Base-by-base conservation (phyloP, 2,329 filamentous ascomycete genomes). In the Pseudogymnoascus sp. region DNA sequence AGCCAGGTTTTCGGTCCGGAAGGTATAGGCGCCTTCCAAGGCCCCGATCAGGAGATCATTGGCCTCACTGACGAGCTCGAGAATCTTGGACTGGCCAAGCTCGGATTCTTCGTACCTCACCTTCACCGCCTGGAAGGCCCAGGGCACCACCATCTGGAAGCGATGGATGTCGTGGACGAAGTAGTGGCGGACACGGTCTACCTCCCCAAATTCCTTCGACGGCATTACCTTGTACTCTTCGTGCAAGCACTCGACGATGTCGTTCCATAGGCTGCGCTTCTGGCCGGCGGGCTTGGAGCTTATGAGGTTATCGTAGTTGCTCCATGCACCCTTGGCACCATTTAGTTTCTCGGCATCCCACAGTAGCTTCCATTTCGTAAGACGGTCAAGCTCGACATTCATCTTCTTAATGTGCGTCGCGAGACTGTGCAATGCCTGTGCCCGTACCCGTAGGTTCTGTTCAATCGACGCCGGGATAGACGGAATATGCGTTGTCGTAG, bases 331-430 rank as follows among this genome's bases (percentile, higher is more conserved):
- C 65, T 84, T 82, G 16, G 91, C 91, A 37, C 92, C 90, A 47
- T 88, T 86, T 77, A 97, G 83, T 75, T 93, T 96, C 74, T 99
- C 95, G 0, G 93, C 93, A 70, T 93, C 87, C 80, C 87, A 90
- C n/a, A 99, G 78, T 33, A 99, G 76, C 66, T 83, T 81, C 92
- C 93, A 97, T 68, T 86, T 86, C 1, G 87, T 87, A 24, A 77
- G 78, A 42, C 85, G 83, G 67, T 89, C 85, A 5, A 97, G 74
- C 2, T 84, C 78, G 26, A 86, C 80, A 65, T 86, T 86, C 33
- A 87, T 86, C 5, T 82, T 81, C 66, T 83, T 82, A 11, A 97
- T 77, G 68, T 95, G 86, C 2, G 80, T 77, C 62, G 91, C 90
- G 61, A 99, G 81, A 63, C 89, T 87, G 66, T 87, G 83, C 47